Percentiles rank a stretch among this genome's conserved stretches.
Conservation (phyloP, 2,329 filamentous ascomycete species). For the Colletotrichum tropicale region DNA sequence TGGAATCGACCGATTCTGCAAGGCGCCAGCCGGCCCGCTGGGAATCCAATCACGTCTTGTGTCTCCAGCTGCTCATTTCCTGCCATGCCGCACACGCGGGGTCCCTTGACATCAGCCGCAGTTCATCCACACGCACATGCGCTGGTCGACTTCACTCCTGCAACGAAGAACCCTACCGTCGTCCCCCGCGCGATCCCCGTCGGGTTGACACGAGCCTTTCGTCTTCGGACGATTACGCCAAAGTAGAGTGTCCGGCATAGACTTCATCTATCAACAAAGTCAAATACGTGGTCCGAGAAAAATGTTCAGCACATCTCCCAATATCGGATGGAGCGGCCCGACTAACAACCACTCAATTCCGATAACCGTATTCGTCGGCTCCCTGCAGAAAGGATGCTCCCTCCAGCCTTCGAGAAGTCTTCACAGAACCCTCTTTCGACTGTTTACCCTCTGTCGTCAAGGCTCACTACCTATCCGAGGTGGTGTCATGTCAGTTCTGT, state of each 20-base stretch:
- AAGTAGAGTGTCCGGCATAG: background rate
- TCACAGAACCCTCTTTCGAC: background rate
- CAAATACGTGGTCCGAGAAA: background rate
- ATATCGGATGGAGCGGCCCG: slow-evolving; percentile 7
- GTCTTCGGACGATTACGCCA: background rate
- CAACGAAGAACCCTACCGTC: slow-evolving; percentile 8
- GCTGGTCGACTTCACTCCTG: background rate
- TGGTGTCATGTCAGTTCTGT: slow-evolving; percentile 1
- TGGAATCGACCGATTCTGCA: slow-evolving; percentile 2
- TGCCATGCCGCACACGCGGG: background rate
- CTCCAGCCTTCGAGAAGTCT: slow-evolving; percentile 7
- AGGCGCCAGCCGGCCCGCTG: background rate
- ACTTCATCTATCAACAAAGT: background rate
- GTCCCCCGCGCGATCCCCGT: background rate
- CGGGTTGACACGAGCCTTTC: background rate
- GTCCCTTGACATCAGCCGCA: slow-evolving; percentile 7
- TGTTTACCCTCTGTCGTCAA: background rate
- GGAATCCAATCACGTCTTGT: background rate
- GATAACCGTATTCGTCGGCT: background rate
- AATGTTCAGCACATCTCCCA: background rate
- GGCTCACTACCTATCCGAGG: background rate
- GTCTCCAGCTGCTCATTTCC: background rate
- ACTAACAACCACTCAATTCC: background rate
- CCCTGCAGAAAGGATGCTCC: background rate
- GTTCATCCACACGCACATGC: background rate